phyloP scores from a whole-genome alignment of 2,329 filamentous ascomycete genomes.

The Cordyceps fumosorosea region DNA sequence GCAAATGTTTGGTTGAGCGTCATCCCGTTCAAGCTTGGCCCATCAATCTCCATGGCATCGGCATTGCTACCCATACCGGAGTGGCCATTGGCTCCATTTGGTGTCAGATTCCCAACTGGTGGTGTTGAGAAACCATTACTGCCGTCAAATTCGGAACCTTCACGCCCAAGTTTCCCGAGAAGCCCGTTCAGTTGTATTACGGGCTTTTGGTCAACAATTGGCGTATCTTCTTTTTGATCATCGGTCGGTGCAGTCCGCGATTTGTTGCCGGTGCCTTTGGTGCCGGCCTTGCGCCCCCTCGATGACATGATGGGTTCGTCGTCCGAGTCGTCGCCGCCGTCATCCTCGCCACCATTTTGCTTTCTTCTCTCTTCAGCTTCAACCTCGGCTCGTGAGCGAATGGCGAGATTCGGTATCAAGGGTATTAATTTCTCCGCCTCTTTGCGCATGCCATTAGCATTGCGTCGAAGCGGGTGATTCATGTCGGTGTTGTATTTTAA shows the following conservation, averaged over 20 bases:
- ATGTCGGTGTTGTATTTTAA: constrained; percentile 91
- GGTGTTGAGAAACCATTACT: constrained; percentile 86
- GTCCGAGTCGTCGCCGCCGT: constrained; percentile 84
- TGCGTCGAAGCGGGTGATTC: constrained; percentile 78
- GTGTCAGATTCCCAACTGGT: constrained; percentile 67
- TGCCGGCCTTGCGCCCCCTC: constrained; percentile 71
- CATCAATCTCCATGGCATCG: constrained; percentile 85
- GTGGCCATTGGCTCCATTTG: constrained; percentile 61
- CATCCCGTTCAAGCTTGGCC: constrained; percentile 61
- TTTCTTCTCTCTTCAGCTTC: constrained; percentile 81
- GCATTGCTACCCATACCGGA: constrained; percentile 65
- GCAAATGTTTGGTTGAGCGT: constrained; percentile 57
- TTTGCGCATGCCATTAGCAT: constrained; percentile 93
- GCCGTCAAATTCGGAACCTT: constrained; percentile 78
- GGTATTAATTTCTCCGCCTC: constrained; percentile 96
- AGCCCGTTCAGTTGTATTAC: constrained; percentile 60
- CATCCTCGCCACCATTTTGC: constrained; percentile 77
- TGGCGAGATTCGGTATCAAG: constrained; percentile 85
- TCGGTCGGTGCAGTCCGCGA: constrained; percentile 65
- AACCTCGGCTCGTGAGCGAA: constrained; percentile 87
- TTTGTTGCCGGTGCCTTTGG: constrained; percentile 66
- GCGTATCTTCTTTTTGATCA: constrained; percentile 70
- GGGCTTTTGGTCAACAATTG: constrained; percentile 68
- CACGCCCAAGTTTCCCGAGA: constrained; percentile 49
- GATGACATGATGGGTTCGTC: constrained; percentile 98